These are phyloP conservation scores for Rhodofomes roseus DNA, from an alignment of 1,284 basidiomycete genomes.

Conservation along the genomic window DNA sequence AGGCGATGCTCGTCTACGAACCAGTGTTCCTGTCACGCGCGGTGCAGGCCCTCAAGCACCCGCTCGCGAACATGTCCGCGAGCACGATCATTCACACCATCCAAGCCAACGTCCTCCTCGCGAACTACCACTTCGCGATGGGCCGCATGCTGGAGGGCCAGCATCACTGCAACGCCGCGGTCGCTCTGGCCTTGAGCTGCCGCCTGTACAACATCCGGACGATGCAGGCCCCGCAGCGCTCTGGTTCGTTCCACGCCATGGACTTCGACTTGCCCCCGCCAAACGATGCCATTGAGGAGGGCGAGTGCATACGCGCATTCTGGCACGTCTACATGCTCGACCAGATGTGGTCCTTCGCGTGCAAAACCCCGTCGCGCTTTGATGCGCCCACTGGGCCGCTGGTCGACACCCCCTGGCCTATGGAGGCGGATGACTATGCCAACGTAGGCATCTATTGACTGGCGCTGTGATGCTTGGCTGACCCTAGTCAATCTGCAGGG, in stretches of 20 bases:
- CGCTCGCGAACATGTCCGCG: constrained; percentile 28
- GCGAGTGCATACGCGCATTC: constrained; percentile 41
- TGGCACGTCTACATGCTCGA: constrained; percentile 43
- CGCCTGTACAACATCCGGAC: constrained; percentile 29
- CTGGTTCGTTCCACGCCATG: constrained; percentile 12
- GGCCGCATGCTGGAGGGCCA: constrained; percentile 40
- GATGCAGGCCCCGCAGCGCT: constrained; percentile 5
- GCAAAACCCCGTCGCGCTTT: constrained; percentile 32
- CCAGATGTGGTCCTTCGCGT: constrained; percentile 37
- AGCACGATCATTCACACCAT: constrained; percentile 36
- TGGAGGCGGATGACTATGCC: constrained; percentile 30
- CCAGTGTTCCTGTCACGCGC: constrained; percentile 26
- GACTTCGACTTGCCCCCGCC: constrained; percentile 14
- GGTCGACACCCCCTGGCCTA: constrained; percentile 41
- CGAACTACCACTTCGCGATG: constrained; percentile 40
- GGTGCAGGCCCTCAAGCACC: constrained; percentile 25
- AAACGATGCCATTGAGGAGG: constrained; percentile 35
- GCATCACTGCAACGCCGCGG: constrained; percentile 39
- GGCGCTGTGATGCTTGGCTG: no score
- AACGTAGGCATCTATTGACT: constrained; percentile 13
- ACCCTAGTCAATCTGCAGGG: constrained; percentile 7
- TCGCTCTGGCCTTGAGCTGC: constrained; percentile 35
- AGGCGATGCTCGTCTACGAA: constrained; percentile 17
- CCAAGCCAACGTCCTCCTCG: constrained; percentile 43
- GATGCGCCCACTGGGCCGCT: constrained; percentile 23